Base-by-base conservation (phyloP, 176 grass and related monocot genomes). In the Puccinellia tenuiflora region DNA sequence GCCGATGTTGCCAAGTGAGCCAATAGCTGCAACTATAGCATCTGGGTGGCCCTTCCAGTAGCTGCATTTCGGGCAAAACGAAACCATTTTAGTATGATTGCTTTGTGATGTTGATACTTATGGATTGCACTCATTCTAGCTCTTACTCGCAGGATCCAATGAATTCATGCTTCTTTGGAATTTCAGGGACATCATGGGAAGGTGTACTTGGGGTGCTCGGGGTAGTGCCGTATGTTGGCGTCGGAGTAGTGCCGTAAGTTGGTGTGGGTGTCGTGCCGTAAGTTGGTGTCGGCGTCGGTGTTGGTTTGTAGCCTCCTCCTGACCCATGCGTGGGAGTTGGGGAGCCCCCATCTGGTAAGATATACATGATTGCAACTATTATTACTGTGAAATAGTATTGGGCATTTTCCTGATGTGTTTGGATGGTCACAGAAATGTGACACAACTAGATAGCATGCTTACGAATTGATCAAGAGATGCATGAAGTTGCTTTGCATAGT, bases 31-130 rank as follows among this genome's bases (percentile, higher is more conserved):
- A 29, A 68, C 8, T 40, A 98, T 98, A 35, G 65, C 60, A 54
- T 98, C 90, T 35, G 88, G 85, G 67, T 98, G 92, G 25, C 35
- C 90, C 50, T 88, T 84, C 95, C 92, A 98, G 59, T 83, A 98
- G 81, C 94, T 93, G 88, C 45, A 71, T 51, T 54, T 78, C 7
- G 29, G 30, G 38, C 12, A 65, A 91, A 26, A 73, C 8, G 38
- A 76, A 35, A 68, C 38, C 18, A 82, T 66, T 38, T 76, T 62
- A 87, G 43, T 64, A 40, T 16, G 11, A 1, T 34, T 29, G 18
- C 3, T 80, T 28, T 43, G 14, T 87, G 61, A 68, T 70, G 18
- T 84, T 63, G 22, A 61, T 81, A 24, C 1, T 62, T 83, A 74
- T 43, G 21, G 5, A 55, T 5, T 46, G 8, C 34, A 66, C 24